Conservation (phyloP, 2,329 filamentous ascomycete species). For the Xylariaceae sp. region DNA sequence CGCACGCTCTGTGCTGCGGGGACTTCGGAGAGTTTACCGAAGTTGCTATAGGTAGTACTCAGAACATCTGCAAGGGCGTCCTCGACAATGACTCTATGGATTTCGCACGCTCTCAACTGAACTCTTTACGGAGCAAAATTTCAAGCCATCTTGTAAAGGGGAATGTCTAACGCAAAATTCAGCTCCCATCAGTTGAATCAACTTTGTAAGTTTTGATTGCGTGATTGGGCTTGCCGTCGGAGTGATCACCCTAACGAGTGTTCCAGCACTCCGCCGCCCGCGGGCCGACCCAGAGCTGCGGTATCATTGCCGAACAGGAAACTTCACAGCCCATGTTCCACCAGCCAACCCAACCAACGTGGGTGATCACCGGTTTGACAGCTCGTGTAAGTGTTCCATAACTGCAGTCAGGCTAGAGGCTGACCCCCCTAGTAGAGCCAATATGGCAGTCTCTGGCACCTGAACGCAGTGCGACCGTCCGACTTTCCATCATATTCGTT, state of each 20-base stretch:
- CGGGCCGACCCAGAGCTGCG: conserved; percentile 15
- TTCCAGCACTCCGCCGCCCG: neutral
- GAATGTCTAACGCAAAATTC: conserved; percentile 2
- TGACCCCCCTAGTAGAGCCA: conserved; percentile 2
- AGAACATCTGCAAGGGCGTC: neutral
- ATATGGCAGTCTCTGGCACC: too few relatives aligned
- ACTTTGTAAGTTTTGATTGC: conserved; percentile 6
- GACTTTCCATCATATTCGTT: neutral
- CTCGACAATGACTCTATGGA: neutral
- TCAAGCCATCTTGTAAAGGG: neutral
- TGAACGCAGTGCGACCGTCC: neutral
- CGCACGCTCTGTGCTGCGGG: neutral
- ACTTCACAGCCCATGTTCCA: conserved; percentile 3
- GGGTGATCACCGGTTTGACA: conserved; percentile 3
- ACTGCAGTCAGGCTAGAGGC: conserved; percentile 12
- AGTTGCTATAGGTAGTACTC: neutral
- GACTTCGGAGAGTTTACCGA: conserved; percentile 8
- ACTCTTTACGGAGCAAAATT: neutral
- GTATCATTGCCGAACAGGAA: conserved; percentile 12
- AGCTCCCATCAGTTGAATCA: conserved; percentile 6
- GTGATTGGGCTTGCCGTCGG: conserved; percentile 12
- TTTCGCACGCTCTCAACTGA: neutral
- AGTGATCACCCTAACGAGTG: conserved; percentile 6
- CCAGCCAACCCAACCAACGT: neutral
- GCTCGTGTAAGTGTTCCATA: conserved; percentile 6